These are phyloP conservation scores for Aspergillus cavernicola DNA, from an alignment of 495 filamentous ascomycete species.

Conservation along the genomic window DNA sequence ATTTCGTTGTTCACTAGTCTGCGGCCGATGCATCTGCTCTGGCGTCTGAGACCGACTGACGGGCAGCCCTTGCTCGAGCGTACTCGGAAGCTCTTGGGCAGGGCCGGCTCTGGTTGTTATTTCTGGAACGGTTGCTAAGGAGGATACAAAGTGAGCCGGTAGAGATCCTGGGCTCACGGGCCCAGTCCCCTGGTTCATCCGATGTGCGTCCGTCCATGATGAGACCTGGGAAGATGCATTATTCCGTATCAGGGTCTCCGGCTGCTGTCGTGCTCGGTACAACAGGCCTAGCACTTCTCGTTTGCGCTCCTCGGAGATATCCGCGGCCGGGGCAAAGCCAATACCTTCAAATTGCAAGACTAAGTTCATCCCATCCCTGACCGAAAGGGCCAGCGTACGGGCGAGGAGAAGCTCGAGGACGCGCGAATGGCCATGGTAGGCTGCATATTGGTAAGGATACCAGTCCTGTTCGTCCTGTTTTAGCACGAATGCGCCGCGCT, in stretches of 20 bases:
- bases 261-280: conserved; percentile 4
- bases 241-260: neutral
- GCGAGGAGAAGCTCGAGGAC: conserved; percentile 27
- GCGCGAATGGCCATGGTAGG: conserved; percentile 36
- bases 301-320: conserved; percentile 23
- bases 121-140: neutral
- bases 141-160: neutral
- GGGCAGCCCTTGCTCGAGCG: conserved; percentile 24
- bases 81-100: conserved; percentile 27
- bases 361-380: conserved; percentile 11
- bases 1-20: neutral
- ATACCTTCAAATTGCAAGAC: conserved; percentile 18
- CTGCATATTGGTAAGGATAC: conserved; percentile 38
- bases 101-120: neutral
- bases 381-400: conserved; percentile 8
- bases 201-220: neutral
- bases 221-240: neutral
- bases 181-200: neutral
- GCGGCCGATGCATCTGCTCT: conserved; percentile 18
- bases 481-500: conserved; percentile 33
- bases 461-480: conserved; percentile 40
- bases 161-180: neutral
- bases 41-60: conserved; percentile 26
- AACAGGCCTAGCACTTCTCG: conserved; percentile 19
- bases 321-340: conserved; percentile 24